These are phyloP conservation scores for Verbena officinalis DNA, from an alignment of 257 asterid genomes.

Conservation along the genomic window DNA sequence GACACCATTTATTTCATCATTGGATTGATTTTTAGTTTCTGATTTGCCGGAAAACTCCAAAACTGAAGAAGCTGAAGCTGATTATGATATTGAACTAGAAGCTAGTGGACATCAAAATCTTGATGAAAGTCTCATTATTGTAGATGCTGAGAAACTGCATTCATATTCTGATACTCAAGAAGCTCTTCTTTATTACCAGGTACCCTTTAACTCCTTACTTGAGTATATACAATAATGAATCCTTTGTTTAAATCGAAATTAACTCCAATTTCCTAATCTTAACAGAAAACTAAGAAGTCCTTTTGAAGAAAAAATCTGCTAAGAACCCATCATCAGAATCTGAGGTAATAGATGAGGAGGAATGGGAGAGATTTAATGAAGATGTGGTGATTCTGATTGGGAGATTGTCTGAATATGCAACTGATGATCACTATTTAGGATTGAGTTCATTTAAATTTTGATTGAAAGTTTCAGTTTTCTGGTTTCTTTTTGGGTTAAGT, in stretches of 20 bases:
- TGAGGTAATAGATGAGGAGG: neutral
- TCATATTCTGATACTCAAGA: neutral
- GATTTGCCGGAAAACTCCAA: no score
- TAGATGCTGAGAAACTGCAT: neutral
- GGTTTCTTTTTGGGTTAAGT: neutral
- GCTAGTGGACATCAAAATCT: neutral
- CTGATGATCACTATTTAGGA: neutral
- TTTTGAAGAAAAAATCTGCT: neutral
- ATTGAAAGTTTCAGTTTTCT: neutral
- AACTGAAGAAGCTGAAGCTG: no score
- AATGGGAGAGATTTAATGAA: constrained; percentile 22
- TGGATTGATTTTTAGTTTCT: no score
- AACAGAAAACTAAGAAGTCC: neutral
- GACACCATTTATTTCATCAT: no score
- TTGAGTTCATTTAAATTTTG: neutral
- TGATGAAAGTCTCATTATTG: neutral
- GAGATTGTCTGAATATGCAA: constrained; percentile 16
- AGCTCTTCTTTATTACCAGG: neutral
- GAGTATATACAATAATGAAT: no score
- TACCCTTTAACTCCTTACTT: neutral
- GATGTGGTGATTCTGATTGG: constrained; percentile 26
- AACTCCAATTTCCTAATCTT: no score
- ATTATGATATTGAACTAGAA: no score
- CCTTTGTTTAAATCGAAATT: no score
- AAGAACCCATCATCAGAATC: neutral